Percentiles rank a stretch among this genome's conserved stretches.
These are phyloP conservation scores for Tolypocladium tropicale DNA, from an alignment of 2,329 filamentous ascomycete species.

Conservation along the genomic window DNA sequence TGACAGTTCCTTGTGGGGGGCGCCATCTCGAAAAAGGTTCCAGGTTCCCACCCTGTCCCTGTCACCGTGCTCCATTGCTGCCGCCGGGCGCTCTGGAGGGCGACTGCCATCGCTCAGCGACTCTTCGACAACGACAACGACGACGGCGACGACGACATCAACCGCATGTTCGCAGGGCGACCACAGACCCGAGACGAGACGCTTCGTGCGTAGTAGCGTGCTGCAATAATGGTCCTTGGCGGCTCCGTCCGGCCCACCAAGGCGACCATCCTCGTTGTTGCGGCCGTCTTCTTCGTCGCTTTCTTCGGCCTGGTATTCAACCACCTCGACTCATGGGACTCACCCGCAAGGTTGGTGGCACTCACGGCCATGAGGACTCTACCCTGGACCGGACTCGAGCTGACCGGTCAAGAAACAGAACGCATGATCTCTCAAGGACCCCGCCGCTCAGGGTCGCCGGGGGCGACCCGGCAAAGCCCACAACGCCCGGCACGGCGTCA, in stretches of 20 bases:
- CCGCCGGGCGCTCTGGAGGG: too few species aligned
- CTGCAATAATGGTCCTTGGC: slow-evolving; percentile 17
- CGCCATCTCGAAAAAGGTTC: too few species aligned
- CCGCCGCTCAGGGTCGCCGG: not conserved
- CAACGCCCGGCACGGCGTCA: not conserved
- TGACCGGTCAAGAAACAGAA: not conserved
- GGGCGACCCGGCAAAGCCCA: not conserved
- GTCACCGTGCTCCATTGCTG: not conserved
- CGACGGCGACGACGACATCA: not conserved
- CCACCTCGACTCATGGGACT: slow-evolving; percentile 18
- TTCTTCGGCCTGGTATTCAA: slow-evolving; percentile 21
- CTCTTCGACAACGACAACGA: not conserved
- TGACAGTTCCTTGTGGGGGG: not conserved
- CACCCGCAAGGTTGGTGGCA: slow-evolving; percentile 9
- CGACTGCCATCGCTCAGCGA: too few species aligned
- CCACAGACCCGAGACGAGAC: not conserved
- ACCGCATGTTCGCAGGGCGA: not conserved
- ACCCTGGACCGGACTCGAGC: not conserved
- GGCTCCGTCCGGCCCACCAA: slow-evolving; percentile 18
- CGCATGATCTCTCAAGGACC: not conserved
- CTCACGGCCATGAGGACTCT: not conserved
- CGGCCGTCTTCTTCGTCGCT: slow-evolving; percentile 19
- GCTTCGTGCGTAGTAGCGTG: slow-evolving; percentile 9
- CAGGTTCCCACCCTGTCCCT: not conserved
- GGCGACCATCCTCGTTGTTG: slow-evolving; percentile 17